Conservation (phyloP, 148 eudicot species). For the Camellia lanceoleosa region DNA sequence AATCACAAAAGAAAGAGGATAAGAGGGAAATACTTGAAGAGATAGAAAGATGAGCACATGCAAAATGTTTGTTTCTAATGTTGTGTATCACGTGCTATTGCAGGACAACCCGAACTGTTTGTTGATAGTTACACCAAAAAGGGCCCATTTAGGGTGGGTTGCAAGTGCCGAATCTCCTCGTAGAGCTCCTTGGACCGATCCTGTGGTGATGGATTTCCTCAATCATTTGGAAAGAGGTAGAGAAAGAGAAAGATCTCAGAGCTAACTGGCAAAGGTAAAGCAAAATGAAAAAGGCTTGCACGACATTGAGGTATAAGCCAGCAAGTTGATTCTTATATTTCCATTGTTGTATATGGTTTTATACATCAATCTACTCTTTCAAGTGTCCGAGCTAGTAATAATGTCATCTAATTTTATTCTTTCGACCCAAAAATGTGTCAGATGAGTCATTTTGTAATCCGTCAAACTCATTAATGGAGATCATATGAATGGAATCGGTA, state of each 20-base stretch:
- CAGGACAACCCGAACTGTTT: constrained; percentile 86
- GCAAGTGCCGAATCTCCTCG: constrained; percentile 75
- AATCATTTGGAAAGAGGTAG: constrained; percentile 48
- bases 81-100: constrained; percentile 11
- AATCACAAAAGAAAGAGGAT: neutral
- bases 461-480: too few relatives aligned
- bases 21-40: neutral
- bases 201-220: constrained; percentile 79
- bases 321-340: neutral
- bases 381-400: neutral
- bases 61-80: neutral
- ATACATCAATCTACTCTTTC: neutral
- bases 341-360: neutral
- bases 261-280: neutral
- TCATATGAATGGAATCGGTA: too few relatives aligned
- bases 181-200: constrained; percentile 97
- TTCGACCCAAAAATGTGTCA: too few relatives aligned
- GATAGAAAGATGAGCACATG: neutral
- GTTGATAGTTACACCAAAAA: constrained; percentile 79
- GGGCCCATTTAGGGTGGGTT: constrained; percentile 95
- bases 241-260: neutral
- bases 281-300: constrained; percentile 22
- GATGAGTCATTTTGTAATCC: neutral
- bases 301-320: constrained; percentile 37
- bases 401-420: neutral